Percentiles rank a stretch among this genome's conserved stretches.
Conservation (phyloP, 1,284 basidiomycete species). For the Ustilago hordei region DNA sequence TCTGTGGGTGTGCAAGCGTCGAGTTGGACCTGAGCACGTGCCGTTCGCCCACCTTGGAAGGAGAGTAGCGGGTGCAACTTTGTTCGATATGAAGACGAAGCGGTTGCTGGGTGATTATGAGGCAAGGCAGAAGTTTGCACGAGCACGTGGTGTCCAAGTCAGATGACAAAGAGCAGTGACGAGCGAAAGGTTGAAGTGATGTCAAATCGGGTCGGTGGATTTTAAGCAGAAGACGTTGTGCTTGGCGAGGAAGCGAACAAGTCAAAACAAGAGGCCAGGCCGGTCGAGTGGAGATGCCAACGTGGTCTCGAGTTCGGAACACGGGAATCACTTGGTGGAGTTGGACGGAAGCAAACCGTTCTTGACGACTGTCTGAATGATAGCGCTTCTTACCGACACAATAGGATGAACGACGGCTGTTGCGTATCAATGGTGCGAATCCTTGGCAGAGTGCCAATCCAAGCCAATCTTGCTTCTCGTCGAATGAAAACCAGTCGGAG, state of each 20-base stretch:
- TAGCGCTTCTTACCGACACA: not conserved
- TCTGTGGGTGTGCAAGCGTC: not conserved
- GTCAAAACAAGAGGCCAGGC: not conserved
- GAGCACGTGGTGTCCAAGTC: not conserved
- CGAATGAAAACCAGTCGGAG: not conserved
- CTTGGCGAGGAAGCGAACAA: not conserved
- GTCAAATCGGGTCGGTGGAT: not conserved
- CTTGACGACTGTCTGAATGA: not conserved
- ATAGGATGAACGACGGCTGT: slow-evolving; percentile 2
- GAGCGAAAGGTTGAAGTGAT: not conserved
- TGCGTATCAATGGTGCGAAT: not conserved
- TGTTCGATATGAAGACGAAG: not conserved
- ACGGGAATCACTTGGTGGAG: not conserved
- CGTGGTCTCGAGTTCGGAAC: not conserved
- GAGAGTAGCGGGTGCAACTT: not conserved
- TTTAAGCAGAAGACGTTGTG: not conserved
- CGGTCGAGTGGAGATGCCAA: not conserved
- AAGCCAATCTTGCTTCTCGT: not conserved
- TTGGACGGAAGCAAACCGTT: not conserved
- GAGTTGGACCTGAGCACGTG: not conserved
- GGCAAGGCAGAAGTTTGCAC: not conserved
- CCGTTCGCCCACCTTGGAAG: slow-evolving; percentile 4
- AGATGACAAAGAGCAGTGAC: not conserved
- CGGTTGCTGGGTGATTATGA: not conserved
- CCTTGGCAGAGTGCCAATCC: not conserved